A percentile compares a stretch with the other conserved stretches of the same genome.
phyloP scores from a whole-genome alignment of 352 stramenopile genomes.

The Phytophthora pini region DNA sequence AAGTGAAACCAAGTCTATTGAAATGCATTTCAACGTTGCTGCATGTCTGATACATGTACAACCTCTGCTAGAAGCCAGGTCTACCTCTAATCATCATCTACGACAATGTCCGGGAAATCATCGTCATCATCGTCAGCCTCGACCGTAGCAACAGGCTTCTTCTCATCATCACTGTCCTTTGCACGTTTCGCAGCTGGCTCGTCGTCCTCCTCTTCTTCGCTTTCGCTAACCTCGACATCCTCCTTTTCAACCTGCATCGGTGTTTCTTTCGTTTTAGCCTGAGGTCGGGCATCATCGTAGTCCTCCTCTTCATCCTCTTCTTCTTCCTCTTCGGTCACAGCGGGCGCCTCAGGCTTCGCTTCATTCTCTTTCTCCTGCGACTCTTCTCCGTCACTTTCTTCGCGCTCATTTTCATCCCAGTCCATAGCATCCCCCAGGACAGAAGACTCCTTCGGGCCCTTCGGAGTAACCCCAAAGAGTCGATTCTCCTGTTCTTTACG shows the following conservation, averaged over 20 bases:
- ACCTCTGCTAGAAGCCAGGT: background rate
- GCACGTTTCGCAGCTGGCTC: slow-evolving; percentile 32
- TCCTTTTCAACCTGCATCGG: slow-evolving; percentile 28
- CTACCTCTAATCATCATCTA: slow-evolving; percentile 59
- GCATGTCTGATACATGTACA: background rate
- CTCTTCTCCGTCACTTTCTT: slow-evolving; percentile 37
- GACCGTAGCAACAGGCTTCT: slow-evolving; percentile 27
- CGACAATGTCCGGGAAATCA: slow-evolving; percentile 85
- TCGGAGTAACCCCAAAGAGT: slow-evolving; percentile 3
- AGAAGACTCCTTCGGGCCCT: slow-evolving; percentile 7
- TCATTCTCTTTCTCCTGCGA: slow-evolving; percentile 3
- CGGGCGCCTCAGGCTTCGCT: slow-evolving; percentile 11
- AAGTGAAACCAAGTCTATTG: slow-evolving; percentile 32
- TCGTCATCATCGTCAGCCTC: slow-evolving; percentile 55
- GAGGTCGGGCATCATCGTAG: slow-evolving; percentile 47
- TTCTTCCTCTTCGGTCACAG: slow-evolving; percentile 33
- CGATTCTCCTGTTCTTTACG: slow-evolving; percentile 28
- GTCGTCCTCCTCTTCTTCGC: slow-evolving; percentile 29
- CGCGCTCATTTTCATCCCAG: slow-evolving; percentile 43
- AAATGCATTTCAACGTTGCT: slow-evolving; percentile 16
- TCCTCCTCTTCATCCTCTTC: slow-evolving; percentile 47
- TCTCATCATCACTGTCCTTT: slow-evolving; percentile 41
- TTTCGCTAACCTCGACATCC: background rate
- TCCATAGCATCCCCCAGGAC: slow-evolving; percentile 39
- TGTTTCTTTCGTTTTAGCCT: background rate